Base-by-base conservation (phyloP, 805 yeast species). In the Yarrowia osloensis region DNA sequence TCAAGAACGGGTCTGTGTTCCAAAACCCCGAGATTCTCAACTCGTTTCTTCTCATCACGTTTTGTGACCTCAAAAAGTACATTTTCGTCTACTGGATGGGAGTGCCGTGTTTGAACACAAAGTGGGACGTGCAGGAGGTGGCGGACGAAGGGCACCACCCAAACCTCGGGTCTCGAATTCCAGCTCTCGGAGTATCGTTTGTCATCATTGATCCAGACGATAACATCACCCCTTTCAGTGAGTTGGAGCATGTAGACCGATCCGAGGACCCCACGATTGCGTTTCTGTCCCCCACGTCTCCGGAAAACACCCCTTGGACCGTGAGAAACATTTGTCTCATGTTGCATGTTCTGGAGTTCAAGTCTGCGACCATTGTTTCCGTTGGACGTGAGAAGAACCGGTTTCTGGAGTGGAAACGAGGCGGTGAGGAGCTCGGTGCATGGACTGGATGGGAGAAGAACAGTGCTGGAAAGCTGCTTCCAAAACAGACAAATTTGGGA, bases 371-470 rank as follows among this genome's bases (percentile, higher is more conserved):
- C 26, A 57, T 57, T 19, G 13, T 39, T 3, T 8, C 24, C 5
- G 63, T 57, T n/a, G 49, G 49, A n/a, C 4, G 49, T 2, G 42
- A 40, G 5, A 37, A 40, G 8, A 57, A 17, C 26, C 24, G 37
- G 15, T 3, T 19, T 19, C 12, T 44, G 35, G 37, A 50, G 39
- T 71, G 70, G 70, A 46, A 70, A 15, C 13, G 24, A 2, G 57
- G 57, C 13, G 3, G 26, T 8, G 57, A 33, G 29, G 40, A 31
- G 9, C 40, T 50, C 1, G 57, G 57, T 5, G 24, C 28, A 66
- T 79, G 86, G 0, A 81, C 88, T 0, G 99, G 99, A 0, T 95
- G 99, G 99, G 98, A 94, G 73, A 83, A 95, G 69, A 90, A 91
- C 29, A 77, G 82, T 7, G 72, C 73, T 50, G 91, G 90, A 0